Conservation (phyloP, 2,329 filamentous ascomycete genomes). For the Talaromyces sp. region DNA sequence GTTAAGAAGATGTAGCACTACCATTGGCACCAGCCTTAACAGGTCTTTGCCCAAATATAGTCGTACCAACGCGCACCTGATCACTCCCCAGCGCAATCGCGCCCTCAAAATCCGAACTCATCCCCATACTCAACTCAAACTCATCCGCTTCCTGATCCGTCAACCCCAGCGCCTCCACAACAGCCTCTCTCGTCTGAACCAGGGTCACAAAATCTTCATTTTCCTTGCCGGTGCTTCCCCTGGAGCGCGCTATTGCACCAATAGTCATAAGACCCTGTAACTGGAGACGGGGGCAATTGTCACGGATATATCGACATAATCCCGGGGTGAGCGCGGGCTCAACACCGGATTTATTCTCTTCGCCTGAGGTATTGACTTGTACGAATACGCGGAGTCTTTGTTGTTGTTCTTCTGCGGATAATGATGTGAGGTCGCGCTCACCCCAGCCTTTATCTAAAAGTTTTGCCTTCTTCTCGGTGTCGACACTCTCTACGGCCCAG, state of each 20-base stretch:
- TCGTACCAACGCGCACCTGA: constrained; percentile 88
- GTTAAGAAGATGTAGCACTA: constrained; percentile 36
- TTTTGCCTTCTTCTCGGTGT: constrained; percentile 79
- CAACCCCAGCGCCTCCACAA: constrained; percentile 58
- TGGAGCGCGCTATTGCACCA: constrained; percentile 82
- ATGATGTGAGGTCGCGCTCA: constrained; percentile 37
- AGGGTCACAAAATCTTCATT: constrained; percentile 83
- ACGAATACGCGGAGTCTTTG: constrained; percentile 67
- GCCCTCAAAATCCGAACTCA: constrained; percentile 94
- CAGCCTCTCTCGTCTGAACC: constrained; percentile 63
- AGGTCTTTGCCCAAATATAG: constrained; percentile 83
- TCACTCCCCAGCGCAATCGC: constrained; percentile 77
- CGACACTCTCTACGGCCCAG: constrained; percentile 86
- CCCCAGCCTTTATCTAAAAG: constrained; percentile 72
- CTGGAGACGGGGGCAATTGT: constrained; percentile 66
- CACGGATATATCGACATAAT: constrained; percentile 65
- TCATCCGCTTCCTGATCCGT: constrained; percentile 40
- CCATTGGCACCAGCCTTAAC: constrained; percentile 69
- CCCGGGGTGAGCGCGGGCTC: constrained; percentile 57
- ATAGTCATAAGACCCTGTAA: constrained; percentile 94
- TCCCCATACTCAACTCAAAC: constrained; percentile 93
- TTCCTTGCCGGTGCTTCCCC: constrained; percentile 67
- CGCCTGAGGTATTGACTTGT: constrained; percentile 92
- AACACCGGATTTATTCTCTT: constrained; percentile 78
- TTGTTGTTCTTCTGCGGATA: constrained; percentile 25